phyloP scores from a whole-genome alignment of 78 protist species.

The Acrasis kona region DNA sequence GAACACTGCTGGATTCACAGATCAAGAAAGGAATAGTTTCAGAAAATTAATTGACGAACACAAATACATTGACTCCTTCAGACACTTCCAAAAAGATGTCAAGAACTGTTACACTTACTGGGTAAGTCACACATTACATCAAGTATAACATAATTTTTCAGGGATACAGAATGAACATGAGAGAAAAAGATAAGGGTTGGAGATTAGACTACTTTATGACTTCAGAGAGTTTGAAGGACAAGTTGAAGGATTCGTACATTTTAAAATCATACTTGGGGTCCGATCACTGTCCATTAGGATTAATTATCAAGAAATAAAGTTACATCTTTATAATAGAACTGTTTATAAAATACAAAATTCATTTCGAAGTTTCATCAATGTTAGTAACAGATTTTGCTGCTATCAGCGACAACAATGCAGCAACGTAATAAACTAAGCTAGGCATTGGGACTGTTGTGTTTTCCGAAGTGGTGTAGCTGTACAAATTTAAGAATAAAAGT shows the following conservation, averaged over 20 bases:
- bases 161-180: neutral
- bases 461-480: no score
- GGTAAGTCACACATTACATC: no score
- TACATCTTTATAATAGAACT: no score
- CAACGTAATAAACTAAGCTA: no score
- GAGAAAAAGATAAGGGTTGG: slow-evolving; percentile 15
- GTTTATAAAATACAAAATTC: no score
- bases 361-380: no score
- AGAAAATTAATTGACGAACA: neutral
- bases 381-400: no score
- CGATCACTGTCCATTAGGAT: slow-evolving; percentile 9
- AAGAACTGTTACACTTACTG: neutral
- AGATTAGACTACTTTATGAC: slow-evolving; percentile 11
- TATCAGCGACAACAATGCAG: no score
- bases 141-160: neutral
- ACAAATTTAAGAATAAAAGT: no score
- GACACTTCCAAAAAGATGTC: neutral
- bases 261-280: neutral
- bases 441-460: no score
- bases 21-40: slow-evolving; percentile 4
- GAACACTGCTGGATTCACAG: slow-evolving; percentile 12
- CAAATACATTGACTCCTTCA: slow-evolving; percentile 6
- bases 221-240: neutral
- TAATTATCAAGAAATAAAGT: neutral
- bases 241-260: neutral